A percentile compares a stretch with the other conserved stretches of the same genome.
Evolutionary conservation across 768 basidiomycete species (phyloP).

Genomic region (Tylopilus plumbeoviolaceoides): DNA sequence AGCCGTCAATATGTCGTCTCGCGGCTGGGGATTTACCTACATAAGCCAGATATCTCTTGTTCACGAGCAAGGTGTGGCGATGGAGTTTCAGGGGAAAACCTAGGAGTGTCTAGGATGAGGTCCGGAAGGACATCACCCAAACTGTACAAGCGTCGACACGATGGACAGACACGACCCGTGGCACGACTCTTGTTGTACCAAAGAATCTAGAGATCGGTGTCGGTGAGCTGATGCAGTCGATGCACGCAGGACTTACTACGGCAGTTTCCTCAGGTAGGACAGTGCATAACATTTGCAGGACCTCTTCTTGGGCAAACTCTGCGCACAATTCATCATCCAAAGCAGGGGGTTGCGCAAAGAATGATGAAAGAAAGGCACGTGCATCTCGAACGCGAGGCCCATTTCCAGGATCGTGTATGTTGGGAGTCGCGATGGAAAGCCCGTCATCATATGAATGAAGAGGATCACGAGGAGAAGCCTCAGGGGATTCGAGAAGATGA

Average conservation of each 20-base stretch:
- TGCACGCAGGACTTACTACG: conserved; percentile 58
- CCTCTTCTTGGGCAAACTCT: conserved; percentile 73
- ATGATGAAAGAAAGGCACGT: conserved; percentile 61
- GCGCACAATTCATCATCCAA: conserved; percentile 65
- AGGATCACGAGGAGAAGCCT: not conserved
- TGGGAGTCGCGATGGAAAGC: conserved; percentile 43
- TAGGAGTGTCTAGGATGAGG: conserved; percentile 31
- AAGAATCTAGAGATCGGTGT: conserved; percentile 46
- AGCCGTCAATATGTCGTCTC: conserved; percentile 1
- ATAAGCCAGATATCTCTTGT: conserved; percentile 73
- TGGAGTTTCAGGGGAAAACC: conserved; percentile 15
- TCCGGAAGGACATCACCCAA: conserved; percentile 63
- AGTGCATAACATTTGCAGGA: conserved; percentile 66
- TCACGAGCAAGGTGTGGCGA: conserved; percentile 49
- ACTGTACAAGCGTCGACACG: conserved; percentile 68
- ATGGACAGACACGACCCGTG: conserved; percentile 69
- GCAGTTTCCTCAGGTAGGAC: conserved; percentile 71
- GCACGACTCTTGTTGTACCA: conserved; percentile 86
- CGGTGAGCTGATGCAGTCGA: not conserved
- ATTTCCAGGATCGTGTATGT: conserved; percentile 74
- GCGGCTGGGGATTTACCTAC: conserved; percentile 38
- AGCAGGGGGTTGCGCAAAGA: conserved; percentile 63
- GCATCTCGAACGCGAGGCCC: conserved; percentile 71
- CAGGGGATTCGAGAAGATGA: conserved; percentile 1
- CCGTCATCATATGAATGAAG: conserved; percentile 7